Evolutionary conservation across 2,329 filamentous ascomycete species (phyloP).

Genomic region (Apiospora koreana): DNA sequence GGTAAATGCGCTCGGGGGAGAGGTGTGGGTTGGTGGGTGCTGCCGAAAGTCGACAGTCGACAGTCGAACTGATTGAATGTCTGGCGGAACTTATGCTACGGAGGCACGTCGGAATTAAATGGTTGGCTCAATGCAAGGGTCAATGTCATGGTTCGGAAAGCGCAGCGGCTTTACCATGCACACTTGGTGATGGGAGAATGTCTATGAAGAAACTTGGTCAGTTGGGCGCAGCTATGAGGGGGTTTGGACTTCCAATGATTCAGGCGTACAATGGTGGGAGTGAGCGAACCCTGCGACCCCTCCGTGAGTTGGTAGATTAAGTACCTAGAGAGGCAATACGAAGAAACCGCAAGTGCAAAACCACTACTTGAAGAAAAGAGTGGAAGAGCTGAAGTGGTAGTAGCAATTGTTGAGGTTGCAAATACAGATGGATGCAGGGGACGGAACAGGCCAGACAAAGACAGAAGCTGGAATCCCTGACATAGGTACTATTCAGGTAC

Average conservation of each 20-base stretch:
- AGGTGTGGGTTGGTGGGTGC: neutral
- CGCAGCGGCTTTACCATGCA: neutral
- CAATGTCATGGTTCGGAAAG: slow-evolving; percentile 6
- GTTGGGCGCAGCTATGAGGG: neutral
- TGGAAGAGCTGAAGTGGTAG: neutral
- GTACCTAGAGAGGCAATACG: neutral
- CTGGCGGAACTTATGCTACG: neutral
- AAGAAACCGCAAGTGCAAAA: neutral
- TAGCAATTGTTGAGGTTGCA: neutral
- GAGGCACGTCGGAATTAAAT: neutral
- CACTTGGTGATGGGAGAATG: neutral
- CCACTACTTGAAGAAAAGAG: neutral
- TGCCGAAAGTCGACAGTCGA: neutral
- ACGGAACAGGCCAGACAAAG: neutral
- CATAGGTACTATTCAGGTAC: too few species aligned
- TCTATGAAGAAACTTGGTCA: neutral
- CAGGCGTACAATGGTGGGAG: neutral
- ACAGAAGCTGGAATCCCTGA: too few species aligned
- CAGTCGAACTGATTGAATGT: neutral
- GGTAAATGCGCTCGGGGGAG: neutral
- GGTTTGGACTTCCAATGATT: neutral
- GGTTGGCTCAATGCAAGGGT: neutral
- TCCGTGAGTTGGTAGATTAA: neutral
- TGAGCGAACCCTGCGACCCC: neutral
- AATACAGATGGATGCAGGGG: neutral